phyloP scores from a whole-genome alignment of 345 rosid species.

The Rhodomyrtus tomentosa region DNA sequence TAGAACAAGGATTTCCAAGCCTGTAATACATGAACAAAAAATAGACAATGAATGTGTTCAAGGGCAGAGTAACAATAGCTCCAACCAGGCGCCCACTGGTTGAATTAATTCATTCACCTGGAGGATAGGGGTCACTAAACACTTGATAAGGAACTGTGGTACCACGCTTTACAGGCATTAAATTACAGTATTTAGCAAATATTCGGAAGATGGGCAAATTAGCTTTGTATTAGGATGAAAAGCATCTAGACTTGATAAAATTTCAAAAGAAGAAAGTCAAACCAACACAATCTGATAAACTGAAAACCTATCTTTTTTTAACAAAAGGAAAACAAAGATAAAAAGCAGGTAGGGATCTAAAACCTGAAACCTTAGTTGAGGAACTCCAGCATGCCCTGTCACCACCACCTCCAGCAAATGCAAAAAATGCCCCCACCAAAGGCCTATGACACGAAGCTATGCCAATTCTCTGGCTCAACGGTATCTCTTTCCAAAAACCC shows the following conservation, averaged over 20 bases:
- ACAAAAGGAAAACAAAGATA: background rate
- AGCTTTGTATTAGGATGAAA: background rate
- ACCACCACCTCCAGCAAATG: conserved; percentile 3
- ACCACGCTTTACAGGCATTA: background rate
- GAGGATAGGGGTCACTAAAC: background rate
- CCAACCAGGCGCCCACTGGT: background rate
- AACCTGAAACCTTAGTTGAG: background rate
- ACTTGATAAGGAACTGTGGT: background rate
- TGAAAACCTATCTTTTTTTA: background rate
- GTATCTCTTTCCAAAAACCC: conserved; percentile 36
- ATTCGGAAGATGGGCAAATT: background rate
- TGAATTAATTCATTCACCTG: background rate
- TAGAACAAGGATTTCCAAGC: background rate
- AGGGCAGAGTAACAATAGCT: background rate
- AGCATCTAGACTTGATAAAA: background rate
- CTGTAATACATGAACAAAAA: background rate
- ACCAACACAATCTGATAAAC: background rate
- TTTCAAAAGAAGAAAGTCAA: background rate
- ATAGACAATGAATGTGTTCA: background rate
- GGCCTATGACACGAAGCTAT: conserved; percentile 45
- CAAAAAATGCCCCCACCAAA: conserved; percentile 31
- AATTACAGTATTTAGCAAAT: background rate
- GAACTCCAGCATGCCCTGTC: background rate
- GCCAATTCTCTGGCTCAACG: conserved; percentile 48
- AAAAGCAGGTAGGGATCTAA: background rate